phyloP scores from a whole-genome alignment of 106 monocot genomes.

The Acorus gramineus region DNA sequence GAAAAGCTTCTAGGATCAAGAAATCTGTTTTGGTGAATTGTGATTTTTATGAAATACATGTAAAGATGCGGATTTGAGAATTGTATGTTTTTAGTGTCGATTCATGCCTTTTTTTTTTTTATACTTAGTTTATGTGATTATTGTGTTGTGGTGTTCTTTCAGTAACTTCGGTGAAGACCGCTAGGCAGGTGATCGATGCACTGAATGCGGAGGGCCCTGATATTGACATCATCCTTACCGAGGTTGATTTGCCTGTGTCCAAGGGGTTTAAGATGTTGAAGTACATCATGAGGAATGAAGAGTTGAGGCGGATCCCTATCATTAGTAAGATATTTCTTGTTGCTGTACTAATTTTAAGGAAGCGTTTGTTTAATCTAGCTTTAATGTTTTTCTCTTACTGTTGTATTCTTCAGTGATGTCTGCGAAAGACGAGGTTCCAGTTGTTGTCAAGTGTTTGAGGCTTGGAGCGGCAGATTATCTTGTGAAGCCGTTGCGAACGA shows the following conservation, averaged over 20 bases:
- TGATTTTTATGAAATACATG: too few relatives aligned
- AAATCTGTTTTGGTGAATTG: too few relatives aligned
- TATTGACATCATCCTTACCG: slow-evolving; percentile 59
- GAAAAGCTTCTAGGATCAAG: too few relatives aligned
- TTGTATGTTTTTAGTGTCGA: too few relatives aligned
- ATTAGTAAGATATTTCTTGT: slow-evolving; percentile 32
- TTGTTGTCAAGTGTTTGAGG: slow-evolving; percentile 63
- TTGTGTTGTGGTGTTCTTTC: slow-evolving; percentile 3
- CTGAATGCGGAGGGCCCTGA: slow-evolving; percentile 38
- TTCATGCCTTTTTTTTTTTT: background rate
- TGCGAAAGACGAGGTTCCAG: slow-evolving; percentile 56
- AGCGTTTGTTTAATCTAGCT: too few relatives aligned
- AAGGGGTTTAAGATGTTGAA: slow-evolving; percentile 68
- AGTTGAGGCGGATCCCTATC: slow-evolving; percentile 53
- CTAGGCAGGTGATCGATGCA: slow-evolving; percentile 58
- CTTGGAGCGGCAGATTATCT: slow-evolving; percentile 78
- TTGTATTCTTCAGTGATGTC: slow-evolving; percentile 51
- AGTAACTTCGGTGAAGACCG: slow-evolving; percentile 58
- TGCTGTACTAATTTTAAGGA: too few relatives aligned
- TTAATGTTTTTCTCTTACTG: background rate
- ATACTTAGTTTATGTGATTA: background rate
- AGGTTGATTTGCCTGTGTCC: slow-evolving; percentile 52
- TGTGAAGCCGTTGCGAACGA: slow-evolving; percentile 62
- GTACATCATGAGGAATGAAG: slow-evolving; percentile 42
- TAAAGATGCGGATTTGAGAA: too few relatives aligned